Conservation (phyloP, 2,329 filamentous ascomycete genomes). For the Aspergillus niger region DNA sequence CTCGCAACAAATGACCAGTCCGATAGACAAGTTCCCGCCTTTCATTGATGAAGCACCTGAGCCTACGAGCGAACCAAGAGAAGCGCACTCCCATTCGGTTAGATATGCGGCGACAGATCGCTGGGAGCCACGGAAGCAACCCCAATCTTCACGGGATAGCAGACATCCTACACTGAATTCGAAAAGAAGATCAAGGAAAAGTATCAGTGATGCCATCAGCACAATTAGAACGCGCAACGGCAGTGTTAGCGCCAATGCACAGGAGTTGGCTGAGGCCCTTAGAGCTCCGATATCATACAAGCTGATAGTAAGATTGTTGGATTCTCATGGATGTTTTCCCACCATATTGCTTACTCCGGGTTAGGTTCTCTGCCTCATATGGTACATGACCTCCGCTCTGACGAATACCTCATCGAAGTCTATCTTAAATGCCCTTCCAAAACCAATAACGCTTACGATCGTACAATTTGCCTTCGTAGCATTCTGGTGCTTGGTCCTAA, state of each 20-base stretch:
- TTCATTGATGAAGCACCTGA: constrained; percentile 43
- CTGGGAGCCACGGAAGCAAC: constrained; percentile 64
- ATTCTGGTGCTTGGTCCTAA: constrained; percentile 78
- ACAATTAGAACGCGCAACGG: constrained; percentile 78
- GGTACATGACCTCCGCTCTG: constrained; percentile 93
- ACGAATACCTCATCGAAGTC: constrained; percentile 98
- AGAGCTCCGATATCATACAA: constrained; percentile 85
- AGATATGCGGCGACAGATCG: constrained; percentile 49
- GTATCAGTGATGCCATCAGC: constrained; percentile 82
- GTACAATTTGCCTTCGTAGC: constrained; percentile 94
- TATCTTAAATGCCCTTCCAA: constrained; percentile 87
- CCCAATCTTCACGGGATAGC: constrained; percentile 48
- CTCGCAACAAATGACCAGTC: constrained; percentile 36
- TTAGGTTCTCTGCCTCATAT: constrained; percentile 80
- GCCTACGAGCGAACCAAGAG: constrained; percentile 27
- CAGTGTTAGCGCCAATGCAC: constrained; percentile 89
- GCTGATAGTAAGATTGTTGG: constrained; percentile 68
- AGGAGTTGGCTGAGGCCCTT: constrained; percentile 88
- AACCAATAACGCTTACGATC: constrained; percentile 86
- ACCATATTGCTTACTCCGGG: constrained; percentile 24
- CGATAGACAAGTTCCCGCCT: constrained; percentile 47
- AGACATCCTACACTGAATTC: constrained; percentile 37
- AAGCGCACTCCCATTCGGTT: constrained; percentile 28
- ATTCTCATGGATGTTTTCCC: not conserved
- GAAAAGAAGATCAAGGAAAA: constrained; percentile 75